Base-by-base conservation (phyloP, 129 eudicot species). In the Sambucus nigra region DNA sequence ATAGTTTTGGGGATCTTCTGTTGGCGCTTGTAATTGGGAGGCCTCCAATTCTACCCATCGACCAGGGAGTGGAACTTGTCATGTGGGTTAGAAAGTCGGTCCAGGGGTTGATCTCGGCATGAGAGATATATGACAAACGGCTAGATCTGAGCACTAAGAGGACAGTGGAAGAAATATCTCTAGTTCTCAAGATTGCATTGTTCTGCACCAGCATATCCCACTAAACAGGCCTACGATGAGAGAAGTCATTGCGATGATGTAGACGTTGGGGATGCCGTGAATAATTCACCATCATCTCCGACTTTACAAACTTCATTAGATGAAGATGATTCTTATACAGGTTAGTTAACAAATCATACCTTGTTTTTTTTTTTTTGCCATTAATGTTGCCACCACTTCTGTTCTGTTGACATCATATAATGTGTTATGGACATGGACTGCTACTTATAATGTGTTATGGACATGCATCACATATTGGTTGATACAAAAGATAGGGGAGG, bases 1-100 rank as follows among this genome's bases (percentile, higher is more conserved):
- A 89, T 57, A 88, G 97, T 53, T 88, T 80, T 32, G 97, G 97
- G 26, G 97, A 84, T 23, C 94, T 88, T 57, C 44, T 89, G 24
- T 65, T 89, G 69, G 97, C 84, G 58, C 68, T 89, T 16, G 61
- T 89, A 22, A 89, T 95, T 5, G 97, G 97, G 28, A 78, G 47
- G 64, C 65, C 86, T 21, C 97, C 97, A 0, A 95, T 89, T 53
- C 97, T 84, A 57, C 95, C 97, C 5, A 28, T 81, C 17, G 97
- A 81, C 42, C 83, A 78, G 42, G 97, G 97, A 12, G 95, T 95
- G 17, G 94, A 89, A 55, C 82, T 89, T 19, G 97, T 81, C 25
- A 75, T 80, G 1, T 89, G 75, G 81, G 93, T 78, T 17, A 84
- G 79, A 69, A 81, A 72, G 68, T 75, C 83, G 29, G 63, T 73